Percentiles rank a stretch among this genome's conserved stretches.
These are phyloP conservation scores for Metschnikowia borealis DNA, from an alignment of 805 yeast species.

Conservation along the genomic window DNA sequence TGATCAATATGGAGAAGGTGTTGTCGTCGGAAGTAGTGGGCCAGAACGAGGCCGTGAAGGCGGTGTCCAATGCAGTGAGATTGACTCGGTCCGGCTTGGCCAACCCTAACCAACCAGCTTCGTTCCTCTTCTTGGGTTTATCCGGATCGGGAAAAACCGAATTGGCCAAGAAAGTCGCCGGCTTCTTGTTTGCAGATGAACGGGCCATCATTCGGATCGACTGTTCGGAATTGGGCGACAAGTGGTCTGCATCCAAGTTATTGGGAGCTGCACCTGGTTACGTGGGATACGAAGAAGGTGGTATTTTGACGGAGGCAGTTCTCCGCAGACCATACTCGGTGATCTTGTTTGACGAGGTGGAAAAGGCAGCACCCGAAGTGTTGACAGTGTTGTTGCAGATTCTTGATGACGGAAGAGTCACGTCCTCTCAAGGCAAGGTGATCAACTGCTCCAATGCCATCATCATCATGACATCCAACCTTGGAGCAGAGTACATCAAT, in stretches of 20 bases:
- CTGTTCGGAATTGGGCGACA: conserved; percentile 94
- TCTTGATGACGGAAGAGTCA: conserved; percentile 93
- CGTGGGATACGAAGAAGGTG: conserved; percentile 97
- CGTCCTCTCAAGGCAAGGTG: conserved; percentile 90
- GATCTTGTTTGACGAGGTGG: conserved; percentile 94
- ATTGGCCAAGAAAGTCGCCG: conserved; percentile 94
- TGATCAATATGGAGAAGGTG: conserved; percentile 90
- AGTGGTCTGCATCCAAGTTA: conserved; percentile 90
- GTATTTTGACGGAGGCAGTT: conserved; percentile 88
- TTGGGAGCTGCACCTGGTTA: conserved; percentile 96
- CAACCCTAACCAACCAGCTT: conserved; percentile 95
- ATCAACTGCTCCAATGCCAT: conserved; percentile 91
- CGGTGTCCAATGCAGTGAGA: conserved; percentile 93
- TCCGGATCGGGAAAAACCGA: conserved; percentile 99
- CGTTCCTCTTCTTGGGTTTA: conserved; percentile 89
- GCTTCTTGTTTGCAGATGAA: conserved; percentile 92
- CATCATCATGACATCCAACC: conserved; percentile 93
- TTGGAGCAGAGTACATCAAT: conserved; percentile 89
- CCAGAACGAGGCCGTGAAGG: conserved; percentile 91
- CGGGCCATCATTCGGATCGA: conserved; percentile 96
- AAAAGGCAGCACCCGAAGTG: conserved; percentile 98
- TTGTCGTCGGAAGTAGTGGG: conserved; percentile 85
- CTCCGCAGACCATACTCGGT: conserved; percentile 93
- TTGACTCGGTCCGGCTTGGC: conserved; percentile 91
- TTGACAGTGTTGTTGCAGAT: conserved; percentile 86